These are phyloP conservation scores for Calonectria hongkongensis DNA, from an alignment of 2,329 filamentous ascomycete genomes.

Conservation along the genomic window DNA sequence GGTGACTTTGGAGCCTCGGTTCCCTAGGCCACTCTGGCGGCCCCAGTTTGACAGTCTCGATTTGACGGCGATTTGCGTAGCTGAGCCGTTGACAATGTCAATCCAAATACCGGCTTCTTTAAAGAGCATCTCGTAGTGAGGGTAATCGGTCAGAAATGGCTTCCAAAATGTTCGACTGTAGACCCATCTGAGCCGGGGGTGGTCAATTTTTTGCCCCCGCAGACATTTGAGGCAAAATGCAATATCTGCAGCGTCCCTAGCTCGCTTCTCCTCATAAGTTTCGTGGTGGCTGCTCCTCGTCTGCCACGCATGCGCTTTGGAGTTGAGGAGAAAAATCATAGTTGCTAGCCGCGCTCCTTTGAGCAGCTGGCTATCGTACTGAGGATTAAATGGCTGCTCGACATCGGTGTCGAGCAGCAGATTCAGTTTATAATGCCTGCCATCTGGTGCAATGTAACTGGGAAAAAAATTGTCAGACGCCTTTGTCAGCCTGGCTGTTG, in stretches of 20 bases:
- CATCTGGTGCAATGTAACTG: conserved; percentile 19
- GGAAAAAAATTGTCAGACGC: neutral
- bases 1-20: conserved; percentile 2
- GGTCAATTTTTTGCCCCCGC: neutral
- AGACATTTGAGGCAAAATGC: conserved; percentile 19
- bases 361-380: conserved; percentile 6
- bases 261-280: conserved; percentile 5
- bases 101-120: conserved; percentile 5
- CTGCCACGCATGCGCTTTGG: conserved; percentile 15
- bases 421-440: conserved; percentile 18
- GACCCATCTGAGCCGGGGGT: conserved; percentile 16
- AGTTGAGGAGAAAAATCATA: conserved; percentile 17
- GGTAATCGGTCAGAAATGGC: conserved; percentile 9
- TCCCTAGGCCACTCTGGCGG: conserved; percentile 1
- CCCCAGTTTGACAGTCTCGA: neutral
- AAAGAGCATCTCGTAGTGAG: neutral
- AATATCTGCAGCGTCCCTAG: conserved; percentile 9
- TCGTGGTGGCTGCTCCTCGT: neutral
- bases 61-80: neutral
- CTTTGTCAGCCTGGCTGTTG: neutral
- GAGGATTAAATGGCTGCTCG: neutral
- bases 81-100: neutral
- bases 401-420: conserved; percentile 11
- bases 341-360: conserved; percentile 2
- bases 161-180: conserved; percentile 17